Base-by-base conservation (phyloP, 352 stramenopile species). In the Pythium graminicola region DNA sequence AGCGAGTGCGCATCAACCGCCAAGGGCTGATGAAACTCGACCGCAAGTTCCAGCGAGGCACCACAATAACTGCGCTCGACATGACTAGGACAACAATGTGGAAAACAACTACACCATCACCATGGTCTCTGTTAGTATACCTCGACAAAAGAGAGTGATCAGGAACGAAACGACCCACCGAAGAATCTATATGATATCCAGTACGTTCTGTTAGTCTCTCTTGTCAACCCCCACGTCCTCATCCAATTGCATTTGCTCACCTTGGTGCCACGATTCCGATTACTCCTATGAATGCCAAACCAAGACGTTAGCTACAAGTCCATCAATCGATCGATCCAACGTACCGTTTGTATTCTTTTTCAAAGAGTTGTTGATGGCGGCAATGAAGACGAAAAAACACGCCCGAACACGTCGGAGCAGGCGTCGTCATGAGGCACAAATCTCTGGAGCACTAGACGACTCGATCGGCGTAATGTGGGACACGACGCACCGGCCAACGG, bases 191-290 rank as follows among this genome's bases (percentile, higher is more conserved):
- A 17, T n/a, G n/a, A n/a, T n/a, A n/a, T n/a, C n/a, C n/a, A n/a
- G n/a, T n/a, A n/a, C n/a, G n/a, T n/a, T n/a, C n/a, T n/a, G n/a
- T n/a, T n/a, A n/a, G n/a, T n/a, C n/a, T n/a, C n/a, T n/a, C n/a
- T n/a, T n/a, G n/a, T n/a, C n/a, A n/a, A n/a, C n/a, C n/a, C n/a
- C n/a, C n/a, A n/a, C n/a, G n/a, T n/a, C n/a, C n/a, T n/a, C n/a
- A n/a, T n/a, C n/a, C n/a, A n/a, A n/a, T n/a, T n/a, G n/a, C n/a
- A n/a, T n/a, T n/a, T n/a, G n/a, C n/a, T 58, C 19, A 75, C 60
- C 65, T 77, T 77, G 10, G 64, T 73, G 19, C 69, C 69, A 39
- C 66, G 65, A 44, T 72, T 77, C 26, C 69, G 65, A 39, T 77
- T 77, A 56, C 69, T 77, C 50, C 69, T 75, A 47, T n/a, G 4